Evolutionary conservation across 768 basidiomycete genomes (phyloP), one percentile per base, ranked within the genome.

Genomic region (Mycena haematopus): DNA sequence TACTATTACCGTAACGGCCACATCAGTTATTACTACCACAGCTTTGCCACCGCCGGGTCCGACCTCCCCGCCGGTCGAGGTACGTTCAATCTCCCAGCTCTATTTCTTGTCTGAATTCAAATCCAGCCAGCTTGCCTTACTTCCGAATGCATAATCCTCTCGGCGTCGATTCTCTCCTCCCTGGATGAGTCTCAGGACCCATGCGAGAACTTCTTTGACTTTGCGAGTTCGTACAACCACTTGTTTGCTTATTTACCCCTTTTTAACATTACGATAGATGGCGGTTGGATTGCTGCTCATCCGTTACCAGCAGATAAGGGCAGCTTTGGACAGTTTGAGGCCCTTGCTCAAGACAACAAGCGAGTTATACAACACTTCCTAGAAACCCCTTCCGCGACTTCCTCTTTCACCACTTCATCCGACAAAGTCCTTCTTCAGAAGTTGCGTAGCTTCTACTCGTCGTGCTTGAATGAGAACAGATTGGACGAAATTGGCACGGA

Each of bases 121-220:
- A 65, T 44, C 40, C 65, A 92, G 88, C 80, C 85, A 63, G 72
- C 82, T 5, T 99, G 97, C 77, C 73, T 92, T 27, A 87, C 90
- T 14, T 72, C 89, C 5, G 84, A 89, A 65, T 99, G 97, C 72
- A 88, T 99, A 52, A 77, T 86, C 35, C 82, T 96, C 14, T 89
- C 96, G 11, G 91, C 93, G 1, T 83, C 87, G 0, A 91, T 99
- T 61, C 77, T 99, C 15, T 85, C 88, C 21, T 87, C 87, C 0
- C 75, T 99, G 22, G 96, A 99, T 71, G 83, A 83, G 11, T 79
- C 86, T 10, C 83, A 90, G 67, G 95, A 99, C 72, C 97, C 97
- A 0, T 99, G 97, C 75, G 92, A 98, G 68, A 90, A 95, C 75
- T 97, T 98, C 74, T 98, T 95, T 71, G 85, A 90, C 65, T 99